A percentile compares a stretch with the other conserved stretches of the same genome.
phyloP scores from a whole-genome alignment of 176 grass and related monocot genomes.

The Saccharum officinarum region DNA sequence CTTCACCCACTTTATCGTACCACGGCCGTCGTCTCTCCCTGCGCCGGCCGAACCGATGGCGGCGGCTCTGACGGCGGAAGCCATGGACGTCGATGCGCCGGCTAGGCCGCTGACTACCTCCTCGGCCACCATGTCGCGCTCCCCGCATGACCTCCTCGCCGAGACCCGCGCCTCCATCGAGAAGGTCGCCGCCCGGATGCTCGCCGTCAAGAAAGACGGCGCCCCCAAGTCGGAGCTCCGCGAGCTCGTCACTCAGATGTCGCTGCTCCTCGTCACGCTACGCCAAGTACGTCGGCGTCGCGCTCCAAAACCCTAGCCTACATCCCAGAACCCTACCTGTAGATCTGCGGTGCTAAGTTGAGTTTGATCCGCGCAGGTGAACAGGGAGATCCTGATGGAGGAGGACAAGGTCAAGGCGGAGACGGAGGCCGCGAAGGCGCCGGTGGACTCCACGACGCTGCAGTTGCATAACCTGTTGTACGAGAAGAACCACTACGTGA shows the following conservation, averaged over 20 bases:
- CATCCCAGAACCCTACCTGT: conserved; percentile 22
- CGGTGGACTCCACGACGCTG: conserved; percentile 91
- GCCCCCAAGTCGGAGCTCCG: conserved; percentile 77
- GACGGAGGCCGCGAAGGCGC: conserved; percentile 84
- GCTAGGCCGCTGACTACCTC: not conserved
- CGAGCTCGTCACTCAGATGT: conserved; percentile 91
- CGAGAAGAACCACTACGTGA: conserved; percentile 99
- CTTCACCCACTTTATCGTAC: not conserved
- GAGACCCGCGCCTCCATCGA: conserved; percentile 76
- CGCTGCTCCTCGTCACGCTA: conserved; percentile 85
- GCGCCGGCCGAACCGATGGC: conserved; percentile 26
- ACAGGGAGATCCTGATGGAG: conserved; percentile 89
- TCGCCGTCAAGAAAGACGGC: conserved; percentile 78
- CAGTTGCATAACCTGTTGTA: conserved; percentile 92
- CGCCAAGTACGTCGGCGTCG: conserved; percentile 48
- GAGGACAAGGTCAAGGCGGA: conserved; percentile 79
- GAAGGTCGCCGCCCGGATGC: conserved; percentile 70
- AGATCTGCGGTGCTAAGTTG: conserved; percentile 12
- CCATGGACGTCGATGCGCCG: conserved; percentile 61
- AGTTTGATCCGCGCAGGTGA: conserved; percentile 48
- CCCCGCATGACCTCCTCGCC: conserved; percentile 59
- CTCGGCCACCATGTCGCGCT: not conserved
- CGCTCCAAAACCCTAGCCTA: conserved; percentile 18
- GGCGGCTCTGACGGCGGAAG: conserved; percentile 34
- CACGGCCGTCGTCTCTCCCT: not conserved